Conservation (phyloP, 139 green algal species). For the Microglena sp. region DNA sequence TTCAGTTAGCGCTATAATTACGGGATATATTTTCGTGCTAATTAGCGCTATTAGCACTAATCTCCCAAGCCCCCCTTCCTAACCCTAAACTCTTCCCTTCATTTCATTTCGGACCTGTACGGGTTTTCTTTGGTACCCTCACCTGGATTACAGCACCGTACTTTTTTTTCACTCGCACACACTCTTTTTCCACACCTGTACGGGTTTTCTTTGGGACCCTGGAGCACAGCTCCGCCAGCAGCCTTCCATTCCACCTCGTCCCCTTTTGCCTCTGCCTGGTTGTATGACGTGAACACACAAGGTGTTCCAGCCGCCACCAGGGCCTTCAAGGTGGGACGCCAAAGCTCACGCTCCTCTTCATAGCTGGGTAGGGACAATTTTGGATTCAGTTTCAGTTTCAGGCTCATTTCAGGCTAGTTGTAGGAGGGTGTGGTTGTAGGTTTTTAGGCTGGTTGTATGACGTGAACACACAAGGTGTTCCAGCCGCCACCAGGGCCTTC, state of each 20-base stretch:
- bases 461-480: not conserved
- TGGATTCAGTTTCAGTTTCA: not conserved
- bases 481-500: not conserved
- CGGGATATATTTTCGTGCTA: too few relatives aligned
- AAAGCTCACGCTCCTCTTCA: not conserved
- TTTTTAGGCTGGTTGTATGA: not conserved
- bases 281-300: conserved; percentile 1
- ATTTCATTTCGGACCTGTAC: too few relatives aligned
- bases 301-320: not conserved
- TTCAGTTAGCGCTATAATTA: too few relatives aligned
- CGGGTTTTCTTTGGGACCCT: not conserved
- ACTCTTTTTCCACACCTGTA: too few relatives aligned
- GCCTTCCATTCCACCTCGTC: not conserved
- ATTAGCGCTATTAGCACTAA: too few relatives aligned
- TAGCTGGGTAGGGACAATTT: not conserved
- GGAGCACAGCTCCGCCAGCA: not conserved
- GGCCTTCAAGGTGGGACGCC: not conserved
- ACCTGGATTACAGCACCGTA: too few relatives aligned
- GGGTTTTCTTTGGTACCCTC: too few relatives aligned
- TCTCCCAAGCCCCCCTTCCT: too few relatives aligned
- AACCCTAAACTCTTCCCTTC: too few relatives aligned
- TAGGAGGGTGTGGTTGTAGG: not conserved
- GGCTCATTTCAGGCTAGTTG: not conserved
- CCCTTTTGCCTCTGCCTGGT: not conserved
- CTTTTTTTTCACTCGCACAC: too few relatives aligned